Percentiles rank a stretch among this genome's conserved stretches.
phyloP scores from a whole-genome alignment of 2,329 filamentous ascomycete species.

The Hymenoscyphus occultus region DNA sequence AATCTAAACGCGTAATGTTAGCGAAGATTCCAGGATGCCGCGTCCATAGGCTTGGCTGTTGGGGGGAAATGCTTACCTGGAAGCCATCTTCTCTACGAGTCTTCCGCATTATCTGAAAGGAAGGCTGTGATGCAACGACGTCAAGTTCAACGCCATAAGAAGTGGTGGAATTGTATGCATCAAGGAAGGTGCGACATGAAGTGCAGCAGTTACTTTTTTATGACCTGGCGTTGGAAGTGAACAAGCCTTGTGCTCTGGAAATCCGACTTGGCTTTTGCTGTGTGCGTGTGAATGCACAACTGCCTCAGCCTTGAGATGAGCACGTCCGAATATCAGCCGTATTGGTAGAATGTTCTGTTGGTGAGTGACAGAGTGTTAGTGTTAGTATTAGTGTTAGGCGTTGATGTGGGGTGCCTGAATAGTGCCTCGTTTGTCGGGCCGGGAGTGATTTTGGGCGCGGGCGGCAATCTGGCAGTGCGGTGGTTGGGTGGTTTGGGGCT shows the following conservation, averaged over 20 bases:
- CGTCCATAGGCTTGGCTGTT: not conserved
- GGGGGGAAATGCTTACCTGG: constrained; percentile 32
- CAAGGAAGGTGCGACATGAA: constrained; percentile 9
- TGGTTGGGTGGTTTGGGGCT: constrained; percentile 1
- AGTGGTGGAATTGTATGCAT: not conserved
- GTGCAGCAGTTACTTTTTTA: not conserved
- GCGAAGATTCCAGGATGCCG: constrained; percentile 15
- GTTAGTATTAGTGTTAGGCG: no score
- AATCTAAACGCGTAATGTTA: constrained; percentile 52
- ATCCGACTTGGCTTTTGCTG: not conserved
- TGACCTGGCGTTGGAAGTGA: not conserved
- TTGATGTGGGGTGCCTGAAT: not conserved
- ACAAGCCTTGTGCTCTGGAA: not conserved
- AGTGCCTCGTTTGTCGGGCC: not conserved
- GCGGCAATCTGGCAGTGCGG: not conserved
- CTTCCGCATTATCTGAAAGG: constrained; percentile 26
- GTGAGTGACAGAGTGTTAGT: not conserved
- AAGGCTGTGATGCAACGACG: constrained; percentile 14
- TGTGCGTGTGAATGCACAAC: no score
- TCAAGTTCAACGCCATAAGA: constrained; percentile 10
- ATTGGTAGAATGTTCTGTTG: no score
- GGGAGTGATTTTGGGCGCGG: not conserved
- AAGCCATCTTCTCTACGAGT: constrained; percentile 35
- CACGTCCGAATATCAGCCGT: no score
- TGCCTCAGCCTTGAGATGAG: not conserved